Conservation (phyloP, 148 eudicot species). For the Heliosperma pusillum region DNA sequence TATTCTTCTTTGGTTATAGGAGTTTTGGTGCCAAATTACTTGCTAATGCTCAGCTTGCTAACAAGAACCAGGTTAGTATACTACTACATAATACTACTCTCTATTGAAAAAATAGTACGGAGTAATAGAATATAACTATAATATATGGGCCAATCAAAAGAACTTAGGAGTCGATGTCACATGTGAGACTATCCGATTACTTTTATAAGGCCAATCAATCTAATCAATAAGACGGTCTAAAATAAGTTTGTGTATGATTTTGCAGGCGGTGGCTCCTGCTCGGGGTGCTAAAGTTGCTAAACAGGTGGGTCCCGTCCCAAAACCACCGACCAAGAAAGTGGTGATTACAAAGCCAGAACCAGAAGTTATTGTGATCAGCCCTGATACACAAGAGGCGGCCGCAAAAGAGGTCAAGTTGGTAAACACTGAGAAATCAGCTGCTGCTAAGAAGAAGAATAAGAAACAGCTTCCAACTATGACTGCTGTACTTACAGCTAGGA, state of each 20-base stretch:
- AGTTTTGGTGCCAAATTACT: constrained; percentile 53
- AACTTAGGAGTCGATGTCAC: too few relatives aligned
- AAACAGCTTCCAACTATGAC: constrained; percentile 41
- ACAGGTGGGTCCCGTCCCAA: constrained; percentile 27
- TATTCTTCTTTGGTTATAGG: constrained; percentile 29
- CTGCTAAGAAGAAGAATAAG: constrained; percentile 30
- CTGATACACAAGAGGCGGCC: constrained; percentile 46
- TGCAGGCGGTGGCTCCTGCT: constrained; percentile 14
- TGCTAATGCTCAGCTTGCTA: constrained; percentile 65
- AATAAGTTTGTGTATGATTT: background rate
- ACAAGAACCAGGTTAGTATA: constrained; percentile 39
- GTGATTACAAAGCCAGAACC: constrained; percentile 43
- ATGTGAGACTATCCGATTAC: too few relatives aligned
- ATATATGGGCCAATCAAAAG: too few relatives aligned
- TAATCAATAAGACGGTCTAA: background rate
- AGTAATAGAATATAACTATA: too few relatives aligned
- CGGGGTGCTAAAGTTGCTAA: background rate
- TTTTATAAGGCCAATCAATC: too few relatives aligned
- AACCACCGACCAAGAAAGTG: constrained; percentile 40
- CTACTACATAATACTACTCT: too few relatives aligned
- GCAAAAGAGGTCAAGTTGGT: constrained; percentile 24
- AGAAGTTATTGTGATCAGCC: constrained; percentile 62
- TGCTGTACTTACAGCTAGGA: constrained; percentile 67
- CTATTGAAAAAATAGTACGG: too few relatives aligned
- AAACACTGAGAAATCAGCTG: constrained; percentile 29